phyloP scores from a whole-genome alignment of 2,329 filamentous ascomycete species.

The Aspergillus pseudonomiae region DNA sequence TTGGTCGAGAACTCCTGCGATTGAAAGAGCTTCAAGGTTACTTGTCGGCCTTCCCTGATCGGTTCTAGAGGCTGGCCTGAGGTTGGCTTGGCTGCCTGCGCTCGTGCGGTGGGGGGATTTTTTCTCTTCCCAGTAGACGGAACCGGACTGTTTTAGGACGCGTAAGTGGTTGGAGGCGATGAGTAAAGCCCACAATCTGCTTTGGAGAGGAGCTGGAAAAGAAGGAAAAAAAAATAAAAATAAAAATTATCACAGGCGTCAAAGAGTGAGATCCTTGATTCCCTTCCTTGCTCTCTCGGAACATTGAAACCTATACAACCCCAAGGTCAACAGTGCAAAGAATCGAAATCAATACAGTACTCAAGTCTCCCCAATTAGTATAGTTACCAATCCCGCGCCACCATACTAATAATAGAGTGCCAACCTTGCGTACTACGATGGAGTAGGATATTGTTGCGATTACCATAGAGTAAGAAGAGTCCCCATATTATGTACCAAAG shows the following conservation, averaged over 20 bases:
- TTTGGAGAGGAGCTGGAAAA: background rate
- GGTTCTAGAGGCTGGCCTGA: slow-evolving; percentile 14
- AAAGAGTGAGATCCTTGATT: background rate
- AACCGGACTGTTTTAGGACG: slow-evolving; percentile 28
- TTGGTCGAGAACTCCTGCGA: slow-evolving; percentile 15
- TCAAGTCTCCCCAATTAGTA: background rate
- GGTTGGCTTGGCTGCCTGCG: slow-evolving; percentile 19
- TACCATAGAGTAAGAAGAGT: background rate
- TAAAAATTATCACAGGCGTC: background rate
- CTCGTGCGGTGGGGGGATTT: slow-evolving; percentile 26
- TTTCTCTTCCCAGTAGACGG: slow-evolving; percentile 16
- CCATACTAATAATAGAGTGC: slow-evolving; percentile 7
- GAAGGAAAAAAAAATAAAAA: background rate
- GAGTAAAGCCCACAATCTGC: background rate
- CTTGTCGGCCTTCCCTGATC: slow-evolving; percentile 4
- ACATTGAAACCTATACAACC: background rate
- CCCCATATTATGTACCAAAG: background rate
- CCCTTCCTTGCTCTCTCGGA: background rate
- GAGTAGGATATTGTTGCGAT: background rate
- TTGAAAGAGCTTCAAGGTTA: slow-evolving; percentile 5
- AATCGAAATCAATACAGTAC: background rate
- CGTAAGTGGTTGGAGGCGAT: slow-evolving; percentile 23
- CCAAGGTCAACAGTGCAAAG: background rate
- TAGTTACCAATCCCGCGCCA: background rate
- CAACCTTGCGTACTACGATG: background rate